Percentiles rank a stretch among this genome's conserved stretches.
Conservation (phyloP, 345 rosid genomes). For the Reutealis trisperma region DNA sequence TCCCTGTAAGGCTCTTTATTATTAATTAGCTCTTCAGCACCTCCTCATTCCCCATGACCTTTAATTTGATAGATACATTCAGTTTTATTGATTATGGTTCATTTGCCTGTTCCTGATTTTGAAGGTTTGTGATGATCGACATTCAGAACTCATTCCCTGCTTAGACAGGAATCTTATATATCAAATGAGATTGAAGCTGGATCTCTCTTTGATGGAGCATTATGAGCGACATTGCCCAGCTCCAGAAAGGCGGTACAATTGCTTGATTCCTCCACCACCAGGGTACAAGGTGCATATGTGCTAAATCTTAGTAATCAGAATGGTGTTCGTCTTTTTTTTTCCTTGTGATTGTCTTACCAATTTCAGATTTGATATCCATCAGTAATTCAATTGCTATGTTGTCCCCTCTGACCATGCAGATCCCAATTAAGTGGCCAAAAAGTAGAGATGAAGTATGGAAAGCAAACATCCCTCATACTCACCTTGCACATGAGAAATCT, state of each 20-base stretch:
- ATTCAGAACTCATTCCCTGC: conserved; percentile 96
- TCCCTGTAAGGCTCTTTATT: conserved; percentile 65
- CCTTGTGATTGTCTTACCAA: not conserved
- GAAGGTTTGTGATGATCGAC: conserved; percentile 94
- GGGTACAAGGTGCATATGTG: conserved; percentile 74
- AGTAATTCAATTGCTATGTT: not conserved
- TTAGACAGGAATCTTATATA: conserved; percentile 86
- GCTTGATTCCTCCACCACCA: conserved; percentile 96
- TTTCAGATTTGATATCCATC: conserved; percentile 11
- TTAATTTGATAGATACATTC: conserved; percentile 16
- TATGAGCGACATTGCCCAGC: conserved; percentile 97
- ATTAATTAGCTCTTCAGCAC: conserved; percentile 1
- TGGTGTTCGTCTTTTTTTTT: not conserved
- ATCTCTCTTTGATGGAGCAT: conserved; percentile 93
- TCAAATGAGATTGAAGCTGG: conserved; percentile 95
- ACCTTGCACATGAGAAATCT: conserved; percentile 96
- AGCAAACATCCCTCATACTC: conserved; percentile 98
- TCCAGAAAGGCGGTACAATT: conserved; percentile 87
- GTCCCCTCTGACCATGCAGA: conserved; percentile 38
- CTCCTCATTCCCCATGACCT: conserved; percentile 6
- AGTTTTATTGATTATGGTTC: not conserved
- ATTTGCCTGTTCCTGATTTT: conserved; percentile 11
- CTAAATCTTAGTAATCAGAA: conserved; percentile 5
- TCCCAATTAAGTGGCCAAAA: conserved; percentile 98
- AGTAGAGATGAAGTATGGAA: conserved; percentile 99